phyloP scores from a whole-genome alignment of 805 yeast genomes.

The Myxozyma melibiosi region DNA sequence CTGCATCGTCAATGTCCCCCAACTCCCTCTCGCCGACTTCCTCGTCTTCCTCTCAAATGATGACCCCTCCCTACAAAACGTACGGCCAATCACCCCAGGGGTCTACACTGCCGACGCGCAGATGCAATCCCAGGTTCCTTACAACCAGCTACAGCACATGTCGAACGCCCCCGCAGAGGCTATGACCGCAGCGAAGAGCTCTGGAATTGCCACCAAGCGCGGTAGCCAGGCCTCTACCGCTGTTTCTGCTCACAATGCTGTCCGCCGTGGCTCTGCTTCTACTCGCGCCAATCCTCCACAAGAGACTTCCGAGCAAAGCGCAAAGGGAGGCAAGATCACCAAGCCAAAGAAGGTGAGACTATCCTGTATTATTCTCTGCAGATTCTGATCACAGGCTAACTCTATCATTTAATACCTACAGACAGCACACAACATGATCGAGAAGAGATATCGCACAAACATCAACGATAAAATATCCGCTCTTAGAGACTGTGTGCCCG shows the following conservation, averaged over 20 bases:
- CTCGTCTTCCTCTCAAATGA: slow-evolving; percentile 16
- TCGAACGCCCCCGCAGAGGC: neutral
- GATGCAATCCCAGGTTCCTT: neutral
- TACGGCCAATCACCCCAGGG: slow-evolving; percentile 16
- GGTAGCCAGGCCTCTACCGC: too few relatives aligned
- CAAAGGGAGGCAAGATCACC: slow-evolving; percentile 36
- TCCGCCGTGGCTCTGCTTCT: slow-evolving; percentile 8
- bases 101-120: neutral
- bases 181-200: neutral
- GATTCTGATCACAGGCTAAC: neutral
- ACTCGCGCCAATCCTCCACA: neutral
- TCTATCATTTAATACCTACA: slow-evolving; percentile 39
- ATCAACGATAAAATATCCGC: slow-evolving; percentile 70
- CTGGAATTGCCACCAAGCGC: slow-evolving; percentile 8
- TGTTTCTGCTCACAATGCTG: slow-evolving; percentile 18
- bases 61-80: slow-evolving; percentile 18
- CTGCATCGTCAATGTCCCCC: slow-evolving; percentile 17
- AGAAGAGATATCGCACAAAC: slow-evolving; percentile 77
- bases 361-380: neutral
- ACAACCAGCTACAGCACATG: slow-evolving; percentile 1
- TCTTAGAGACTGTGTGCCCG: slow-evolving; percentile 75
- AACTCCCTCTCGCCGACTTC: slow-evolving; percentile 25
- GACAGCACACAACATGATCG: slow-evolving; percentile 76
- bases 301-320: slow-evolving; percentile 19
- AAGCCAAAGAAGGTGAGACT: slow-evolving; percentile 43